Conservation (phyloP, 306 rosid species). For the Trifolium fragiferum region DNA sequence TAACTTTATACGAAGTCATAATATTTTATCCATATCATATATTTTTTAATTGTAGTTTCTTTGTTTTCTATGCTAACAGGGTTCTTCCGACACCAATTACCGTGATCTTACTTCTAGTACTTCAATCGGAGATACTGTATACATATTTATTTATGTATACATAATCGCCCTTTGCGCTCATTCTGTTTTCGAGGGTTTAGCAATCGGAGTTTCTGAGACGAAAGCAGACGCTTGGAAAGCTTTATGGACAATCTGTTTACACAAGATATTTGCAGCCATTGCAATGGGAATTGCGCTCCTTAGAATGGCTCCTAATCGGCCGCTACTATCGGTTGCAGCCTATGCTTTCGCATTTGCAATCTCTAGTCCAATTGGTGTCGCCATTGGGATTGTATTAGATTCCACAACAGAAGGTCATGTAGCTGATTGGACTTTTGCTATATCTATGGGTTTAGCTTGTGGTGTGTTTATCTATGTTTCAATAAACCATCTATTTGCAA, state of each 20-base stretch:
- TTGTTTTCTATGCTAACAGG: constrained; percentile 45
- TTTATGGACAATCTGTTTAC: constrained; percentile 80
- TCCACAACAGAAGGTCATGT: constrained; percentile 72
- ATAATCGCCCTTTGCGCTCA: constrained; percentile 73
- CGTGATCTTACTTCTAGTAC: constrained; percentile 31
- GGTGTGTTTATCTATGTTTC: constrained; percentile 87
- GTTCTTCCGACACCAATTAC: constrained; percentile 34
- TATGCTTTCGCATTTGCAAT: constrained; percentile 78
- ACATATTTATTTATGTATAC: constrained; percentile 24
- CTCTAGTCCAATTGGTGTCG: constrained; percentile 78
- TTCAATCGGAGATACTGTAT: constrained; percentile 64
- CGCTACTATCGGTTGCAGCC: constrained; percentile 59
- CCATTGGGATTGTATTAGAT: constrained; percentile 72
- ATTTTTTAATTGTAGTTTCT: constrained; percentile 15
- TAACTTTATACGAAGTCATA: neutral
- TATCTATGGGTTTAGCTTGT: constrained; percentile 81
- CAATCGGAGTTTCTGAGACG: constrained; percentile 73
- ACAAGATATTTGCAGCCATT: constrained; percentile 86
- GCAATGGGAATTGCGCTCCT: constrained; percentile 95
- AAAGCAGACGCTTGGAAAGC: constrained; percentile 81
- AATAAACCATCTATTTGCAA: constrained; percentile 69
- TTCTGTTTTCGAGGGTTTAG: constrained; percentile 85
- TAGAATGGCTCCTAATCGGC: constrained; percentile 68
- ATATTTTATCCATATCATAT: neutral
- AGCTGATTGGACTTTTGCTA: constrained; percentile 81